phyloP scores from a whole-genome alignment of 805 yeast genomes.

The Ogataea ganodermae region DNA sequence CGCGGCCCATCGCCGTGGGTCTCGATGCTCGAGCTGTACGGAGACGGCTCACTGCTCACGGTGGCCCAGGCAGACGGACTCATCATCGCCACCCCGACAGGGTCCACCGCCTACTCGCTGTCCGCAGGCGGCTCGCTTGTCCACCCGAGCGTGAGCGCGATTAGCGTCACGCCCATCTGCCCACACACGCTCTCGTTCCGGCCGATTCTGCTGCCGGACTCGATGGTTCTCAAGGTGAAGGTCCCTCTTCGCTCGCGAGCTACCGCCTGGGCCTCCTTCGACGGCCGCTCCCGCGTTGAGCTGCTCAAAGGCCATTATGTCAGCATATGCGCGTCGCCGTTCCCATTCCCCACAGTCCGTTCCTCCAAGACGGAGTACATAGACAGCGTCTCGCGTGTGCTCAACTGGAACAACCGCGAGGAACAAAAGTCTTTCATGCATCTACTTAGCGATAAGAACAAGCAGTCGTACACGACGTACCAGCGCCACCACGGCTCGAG shows the following conservation, averaged over 20 bases:
- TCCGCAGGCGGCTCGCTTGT: conserved; percentile 96
- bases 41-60: conserved; percentile 81
- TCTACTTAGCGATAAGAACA: conserved; percentile 57
- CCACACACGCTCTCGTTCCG: conserved; percentile 94
- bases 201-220: conserved; percentile 89
- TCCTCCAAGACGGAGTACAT: conserved; percentile 74
- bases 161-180: conserved; percentile 92
- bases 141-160: conserved; percentile 91
- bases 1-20: conserved; percentile 94
- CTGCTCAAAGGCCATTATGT: conserved; percentile 82
- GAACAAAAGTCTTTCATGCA: conserved; percentile 80
- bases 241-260: conserved; percentile 79
- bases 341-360: conserved; percentile 91
- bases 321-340: conserved; percentile 80
- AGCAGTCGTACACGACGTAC: conserved; percentile 41
- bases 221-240: conserved; percentile 80
- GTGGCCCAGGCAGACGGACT: conserved; percentile 94
- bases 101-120: conserved; percentile 92
- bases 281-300: conserved; percentile 87
- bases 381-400: conserved; percentile 79
- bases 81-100: conserved; percentile 92
- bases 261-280: conserved; percentile 97
- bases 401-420: conserved; percentile 93
- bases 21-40: conserved; percentile 84
- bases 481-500: conserved; percentile 22